These are phyloP conservation scores for Phytopythium vexans DNA, from an alignment of 352 stramenopile genomes.

Conservation along the genomic window DNA sequence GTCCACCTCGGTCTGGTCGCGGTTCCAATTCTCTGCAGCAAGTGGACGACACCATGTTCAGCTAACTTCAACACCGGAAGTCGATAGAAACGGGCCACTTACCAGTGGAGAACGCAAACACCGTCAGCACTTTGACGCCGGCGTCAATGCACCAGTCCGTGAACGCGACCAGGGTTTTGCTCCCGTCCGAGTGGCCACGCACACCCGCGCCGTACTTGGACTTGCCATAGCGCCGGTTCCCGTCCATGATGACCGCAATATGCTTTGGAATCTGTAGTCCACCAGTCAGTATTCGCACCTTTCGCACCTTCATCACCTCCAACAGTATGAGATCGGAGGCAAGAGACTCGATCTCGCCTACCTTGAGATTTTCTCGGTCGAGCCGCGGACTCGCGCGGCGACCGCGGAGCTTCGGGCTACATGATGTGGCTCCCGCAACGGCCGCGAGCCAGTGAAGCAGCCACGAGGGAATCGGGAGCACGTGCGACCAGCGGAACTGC, in stretches of 20 bases:
- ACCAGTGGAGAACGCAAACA: constrained; percentile 96
- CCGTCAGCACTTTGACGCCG: constrained; percentile 88
- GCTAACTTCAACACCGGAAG: constrained; percentile 1
- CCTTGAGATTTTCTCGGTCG: constrained; percentile 19
- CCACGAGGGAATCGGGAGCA: constrained; percentile 7
- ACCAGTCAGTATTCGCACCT: not conserved
- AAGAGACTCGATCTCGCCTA: constrained; percentile 1
- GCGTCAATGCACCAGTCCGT: constrained; percentile 95
- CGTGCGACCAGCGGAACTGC: constrained; percentile 22
- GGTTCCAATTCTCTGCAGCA: constrained; percentile 92
- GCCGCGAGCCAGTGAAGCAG: constrained; percentile 13
- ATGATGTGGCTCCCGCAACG: constrained; percentile 10
- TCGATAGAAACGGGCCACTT: constrained; percentile 1
- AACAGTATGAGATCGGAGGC: not conserved
- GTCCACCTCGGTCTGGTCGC: constrained; percentile 85
- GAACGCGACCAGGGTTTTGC: constrained; percentile 94
- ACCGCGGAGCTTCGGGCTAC: constrained; percentile 5
- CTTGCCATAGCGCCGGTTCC: constrained; percentile 94
- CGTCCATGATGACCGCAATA: constrained; percentile 96
- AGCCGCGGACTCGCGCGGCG: constrained; percentile 6
- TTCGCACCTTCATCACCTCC: no score
- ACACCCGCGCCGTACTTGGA: constrained; percentile 69
- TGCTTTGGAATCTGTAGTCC: constrained; percentile 68
- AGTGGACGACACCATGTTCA: not conserved
- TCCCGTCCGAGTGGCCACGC: constrained; percentile 93